These are phyloP conservation scores for Quercus lobata DNA, from an alignment of 331 rosid species.

Conservation along the genomic window DNA sequence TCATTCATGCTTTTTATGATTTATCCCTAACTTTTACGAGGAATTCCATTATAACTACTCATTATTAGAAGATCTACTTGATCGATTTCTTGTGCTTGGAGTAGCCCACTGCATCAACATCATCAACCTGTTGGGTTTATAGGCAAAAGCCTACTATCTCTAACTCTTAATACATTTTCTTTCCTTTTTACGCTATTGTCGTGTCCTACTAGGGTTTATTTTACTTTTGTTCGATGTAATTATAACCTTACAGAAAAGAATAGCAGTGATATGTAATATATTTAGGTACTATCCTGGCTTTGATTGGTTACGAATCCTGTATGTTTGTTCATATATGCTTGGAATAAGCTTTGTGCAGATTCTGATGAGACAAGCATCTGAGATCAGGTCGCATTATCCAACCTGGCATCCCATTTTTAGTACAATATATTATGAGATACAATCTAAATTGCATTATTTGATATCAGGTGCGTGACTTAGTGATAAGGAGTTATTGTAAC, in stretches of 20 bases:
- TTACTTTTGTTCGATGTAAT: no score
- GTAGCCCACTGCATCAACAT: conserved; percentile 25
- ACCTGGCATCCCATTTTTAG: background rate
- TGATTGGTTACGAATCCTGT: background rate
- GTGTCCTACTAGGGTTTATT: no score
- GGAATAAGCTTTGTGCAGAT: background rate
- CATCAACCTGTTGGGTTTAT: background rate
- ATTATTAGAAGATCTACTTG: conserved; percentile 23
- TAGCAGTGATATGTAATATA: no score
- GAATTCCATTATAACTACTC: conserved; percentile 37
- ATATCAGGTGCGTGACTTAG: rapidly evolving
- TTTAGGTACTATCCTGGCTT: background rate
- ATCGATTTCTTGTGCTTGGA: conserved; percentile 7
- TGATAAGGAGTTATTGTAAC: no score
- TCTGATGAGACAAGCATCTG: background rate
- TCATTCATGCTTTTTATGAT: background rate
- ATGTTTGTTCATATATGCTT: background rate
- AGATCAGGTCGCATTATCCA: background rate
- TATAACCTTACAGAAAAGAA: no score
- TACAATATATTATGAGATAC: background rate
- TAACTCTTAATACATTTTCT: background rate
- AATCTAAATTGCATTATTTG: background rate
- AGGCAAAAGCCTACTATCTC: conserved; percentile 23
- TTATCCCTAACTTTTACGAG: conserved; percentile 29
- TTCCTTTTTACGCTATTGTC: background rate